Evolutionary conservation across 2,329 filamentous ascomycete genomes (phyloP).

Genomic region (Exophiala mesophila): DNA sequence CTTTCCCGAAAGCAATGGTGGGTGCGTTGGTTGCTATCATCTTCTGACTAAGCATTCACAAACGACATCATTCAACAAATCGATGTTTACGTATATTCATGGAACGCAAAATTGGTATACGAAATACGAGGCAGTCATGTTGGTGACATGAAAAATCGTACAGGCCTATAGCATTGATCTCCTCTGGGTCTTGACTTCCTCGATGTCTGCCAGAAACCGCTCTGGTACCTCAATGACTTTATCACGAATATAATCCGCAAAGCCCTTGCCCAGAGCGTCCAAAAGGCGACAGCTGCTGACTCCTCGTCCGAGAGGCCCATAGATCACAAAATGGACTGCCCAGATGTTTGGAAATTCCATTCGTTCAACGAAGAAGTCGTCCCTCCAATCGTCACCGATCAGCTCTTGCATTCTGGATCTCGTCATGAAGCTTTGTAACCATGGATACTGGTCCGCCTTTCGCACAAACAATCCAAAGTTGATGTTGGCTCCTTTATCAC

Average conservation of each 20-base stretch:
- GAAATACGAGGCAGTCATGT: too few species aligned
- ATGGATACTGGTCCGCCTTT: constrained; percentile 28
- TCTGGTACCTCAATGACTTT: constrained; percentile 39
- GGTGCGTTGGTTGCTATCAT: too few species aligned
- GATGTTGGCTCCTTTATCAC: constrained; percentile 39
- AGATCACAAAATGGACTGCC: constrained; percentile 50
- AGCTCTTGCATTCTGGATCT: constrained; percentile 34
- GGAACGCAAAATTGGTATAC: too few species aligned
- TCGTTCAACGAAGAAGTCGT: constrained; percentile 41
- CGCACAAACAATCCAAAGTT: constrained; percentile 40
- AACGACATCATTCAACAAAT: too few species aligned
- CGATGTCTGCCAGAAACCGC: constrained; percentile 14
- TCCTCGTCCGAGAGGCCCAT: constrained; percentile 41
- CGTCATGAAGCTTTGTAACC: constrained; percentile 41
- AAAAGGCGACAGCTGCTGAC: constrained; percentile 47
- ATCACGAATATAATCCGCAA: constrained; percentile 48
- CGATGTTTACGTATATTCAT: too few species aligned
- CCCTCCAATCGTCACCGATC: constrained; percentile 43
- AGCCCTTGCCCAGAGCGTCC: constrained; percentile 50
- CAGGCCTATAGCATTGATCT: constrained; percentile 19
- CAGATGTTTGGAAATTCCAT: constrained; percentile 44
- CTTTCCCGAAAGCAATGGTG: too few species aligned
- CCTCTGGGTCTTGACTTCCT: constrained; percentile 15
- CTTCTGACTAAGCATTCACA: too few species aligned
- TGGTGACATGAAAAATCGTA: too few species aligned